Percentiles rank a stretch among this genome's conserved stretches.
Evolutionary conservation across 345 rosid species (phyloP).

Genomic region (Gossypium herbaceum): DNA sequence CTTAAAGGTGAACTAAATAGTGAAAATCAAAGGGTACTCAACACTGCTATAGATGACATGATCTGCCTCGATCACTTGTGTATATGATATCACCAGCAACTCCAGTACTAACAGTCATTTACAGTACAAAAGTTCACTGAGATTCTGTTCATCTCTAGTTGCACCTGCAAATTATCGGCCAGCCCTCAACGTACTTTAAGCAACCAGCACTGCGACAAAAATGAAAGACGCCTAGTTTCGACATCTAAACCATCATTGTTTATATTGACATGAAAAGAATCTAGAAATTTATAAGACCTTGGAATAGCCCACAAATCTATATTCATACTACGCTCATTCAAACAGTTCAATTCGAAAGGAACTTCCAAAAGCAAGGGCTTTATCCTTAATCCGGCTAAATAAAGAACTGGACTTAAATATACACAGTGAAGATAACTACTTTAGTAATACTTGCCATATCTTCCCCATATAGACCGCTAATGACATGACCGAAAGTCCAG

Average conservation of each 20-base stretch:
- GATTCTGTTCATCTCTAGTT: background rate
- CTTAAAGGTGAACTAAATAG: too few relatives aligned
- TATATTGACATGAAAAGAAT: background rate
- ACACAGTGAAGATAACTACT: constrained; percentile 32
- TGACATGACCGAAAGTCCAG: constrained; percentile 91
- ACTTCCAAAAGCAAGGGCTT: constrained; percentile 22
- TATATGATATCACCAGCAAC: background rate
- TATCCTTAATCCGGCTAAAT: constrained; percentile 26
- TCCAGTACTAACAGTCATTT: background rate
- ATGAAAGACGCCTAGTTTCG: background rate
- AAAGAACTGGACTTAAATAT: constrained; percentile 17
- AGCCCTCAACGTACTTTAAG: background rate
- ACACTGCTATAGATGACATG: background rate
- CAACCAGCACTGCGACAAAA: background rate
- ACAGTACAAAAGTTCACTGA: constrained; percentile 3
- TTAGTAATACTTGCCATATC: constrained; percentile 67
- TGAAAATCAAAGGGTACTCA: background rate
- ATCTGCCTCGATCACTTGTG: background rate
- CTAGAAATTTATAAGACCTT: background rate
- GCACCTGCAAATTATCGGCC: background rate
- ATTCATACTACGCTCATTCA: background rate
- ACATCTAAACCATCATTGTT: background rate
- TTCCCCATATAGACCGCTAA: constrained; percentile 80
- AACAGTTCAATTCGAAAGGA: constrained; percentile 6
- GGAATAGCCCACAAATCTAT: background rate